A percentile compares a stretch with the other conserved stretches of the same genome.
These are phyloP conservation scores for Salisapilia sapeloensis DNA, from an alignment of 352 stramenopile species.

Conservation along the genomic window DNA sequence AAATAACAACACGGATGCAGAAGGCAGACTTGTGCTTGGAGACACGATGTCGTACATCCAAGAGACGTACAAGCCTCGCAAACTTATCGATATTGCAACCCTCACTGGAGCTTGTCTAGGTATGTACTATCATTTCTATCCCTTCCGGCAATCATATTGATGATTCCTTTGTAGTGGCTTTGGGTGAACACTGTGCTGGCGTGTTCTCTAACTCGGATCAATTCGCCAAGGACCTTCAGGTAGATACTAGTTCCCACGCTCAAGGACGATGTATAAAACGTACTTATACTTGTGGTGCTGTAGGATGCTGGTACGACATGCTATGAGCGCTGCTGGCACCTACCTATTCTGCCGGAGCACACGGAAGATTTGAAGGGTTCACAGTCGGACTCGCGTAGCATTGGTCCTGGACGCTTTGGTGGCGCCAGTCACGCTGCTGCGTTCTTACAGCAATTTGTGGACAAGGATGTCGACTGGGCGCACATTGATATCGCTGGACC, in stretches of 20 bases:
- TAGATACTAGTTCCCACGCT: background rate
- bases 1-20: slow-evolving; percentile 87
- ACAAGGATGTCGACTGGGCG: slow-evolving; percentile 74
- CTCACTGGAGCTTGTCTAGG: slow-evolving; percentile 83
- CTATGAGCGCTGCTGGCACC: slow-evolving; percentile 77
- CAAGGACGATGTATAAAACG: slow-evolving; percentile 1
- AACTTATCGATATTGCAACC: slow-evolving; percentile 89
- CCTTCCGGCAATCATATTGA: background rate
- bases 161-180: slow-evolving; percentile 24
- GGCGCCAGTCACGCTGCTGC: slow-evolving; percentile 72
- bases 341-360: slow-evolving; percentile 81
- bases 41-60: slow-evolving; percentile 83
- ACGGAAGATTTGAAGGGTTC: slow-evolving; percentile 59
- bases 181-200: slow-evolving; percentile 80
- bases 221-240: slow-evolving; percentile 44
- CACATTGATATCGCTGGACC: slow-evolving; percentile 83
- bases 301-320: slow-evolving; percentile 33
- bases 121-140: slow-evolving; percentile 3
- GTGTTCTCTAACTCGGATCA: slow-evolving; percentile 87
- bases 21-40: slow-evolving; percentile 82
- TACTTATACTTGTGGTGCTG: background rate
- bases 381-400: slow-evolving; percentile 71
- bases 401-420: slow-evolving; percentile 52
- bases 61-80: slow-evolving; percentile 78
- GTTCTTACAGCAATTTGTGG: slow-evolving; percentile 81